Evolutionary conservation across 805 yeast species (phyloP), one percentile per base, ranked within the genome.

Genomic region (Kuraishia hungarica): DNA sequence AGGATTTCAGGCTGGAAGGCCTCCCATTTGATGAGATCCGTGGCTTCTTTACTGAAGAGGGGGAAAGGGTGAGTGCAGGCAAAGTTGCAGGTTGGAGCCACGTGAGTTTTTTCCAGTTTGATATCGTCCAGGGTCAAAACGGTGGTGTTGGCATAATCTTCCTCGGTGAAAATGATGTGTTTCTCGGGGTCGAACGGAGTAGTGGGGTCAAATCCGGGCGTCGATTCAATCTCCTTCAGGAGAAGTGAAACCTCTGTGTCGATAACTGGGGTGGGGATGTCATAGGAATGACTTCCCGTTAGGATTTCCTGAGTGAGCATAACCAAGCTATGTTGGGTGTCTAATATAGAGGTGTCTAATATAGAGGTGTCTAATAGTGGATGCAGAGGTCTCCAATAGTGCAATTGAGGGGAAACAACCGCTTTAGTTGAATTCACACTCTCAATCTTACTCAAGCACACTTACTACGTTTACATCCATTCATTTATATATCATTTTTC

Each of bases 21-120:
- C 60, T 79, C 82, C 59, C 71, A 71, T 63, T 75, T 75, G 81
- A 79, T 77, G 51, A 79, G 71, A 22, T 70, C 70, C 50, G 77
- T 66, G 1, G 83, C 82, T 59, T 79, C 83, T 48, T 75, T 74
- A 1, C 82, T 77, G 65, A 79, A 79, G 48, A 79, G 64, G 2
- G 81, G 81, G 64, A 79, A 79, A 1, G 83, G 80, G 53, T 74
- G 78, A 52, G 75, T 68, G n/a, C 77, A 82, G 5, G 51, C 78
- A 55, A 72, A 65, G 24, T 73, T 68, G 29, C 68, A 63, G 39
- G 70, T 64, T 19, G 71, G 66, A 17, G 65, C 64, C 13, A 65
- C 66, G 55, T 70, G 74, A 1, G 74, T 70, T 60, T 70, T 69
- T 20, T 63, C 58, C 55, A 74, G 72, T 2, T 71, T 68, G 53